Evolutionary conservation across 352 stramenopile genomes (phyloP).

Genomic region (Phytophthora rubi): DNA sequence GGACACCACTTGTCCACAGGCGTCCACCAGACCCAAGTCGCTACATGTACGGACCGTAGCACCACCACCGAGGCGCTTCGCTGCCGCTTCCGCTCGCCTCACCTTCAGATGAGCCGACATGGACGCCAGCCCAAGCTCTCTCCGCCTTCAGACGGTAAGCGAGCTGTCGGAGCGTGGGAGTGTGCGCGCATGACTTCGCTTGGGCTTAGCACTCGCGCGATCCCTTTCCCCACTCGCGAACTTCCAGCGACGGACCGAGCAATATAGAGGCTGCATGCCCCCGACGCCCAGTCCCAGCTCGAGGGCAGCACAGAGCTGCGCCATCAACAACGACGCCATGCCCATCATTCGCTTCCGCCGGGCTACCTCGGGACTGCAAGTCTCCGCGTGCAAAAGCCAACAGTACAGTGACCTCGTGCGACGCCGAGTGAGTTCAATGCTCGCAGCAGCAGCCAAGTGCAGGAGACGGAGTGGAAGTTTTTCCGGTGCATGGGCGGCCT

Average conservation of each 20-base stretch:
- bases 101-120: too few relatives aligned
- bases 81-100: not conserved
- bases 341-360: constrained; percentile 18
- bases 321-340: constrained; percentile 8
- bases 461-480: constrained; percentile 52
- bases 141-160: not conserved
- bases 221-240: constrained; percentile 19
- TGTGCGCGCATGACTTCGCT: not conserved
- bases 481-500: constrained; percentile 44
- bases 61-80: not conserved
- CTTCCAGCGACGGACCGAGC: constrained; percentile 13
- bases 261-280: constrained; percentile 5
- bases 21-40: not conserved
- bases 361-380: constrained; percentile 34
- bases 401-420: constrained; percentile 36
- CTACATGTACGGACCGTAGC: too few relatives aligned
- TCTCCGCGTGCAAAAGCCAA: constrained; percentile 38
- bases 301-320: not conserved
- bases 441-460: constrained; percentile 40
- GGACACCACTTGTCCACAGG: not conserved
- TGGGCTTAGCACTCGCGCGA: constrained; percentile 2
- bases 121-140: too few relatives aligned
- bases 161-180: constrained; percentile 20
- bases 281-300: constrained; percentile 17
- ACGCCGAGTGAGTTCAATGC: constrained; percentile 32